Percentiles rank a stretch among this genome's conserved stretches.
phyloP scores from a whole-genome alignment of 106 monocot species.

The Vanilla planifolia region DNA sequence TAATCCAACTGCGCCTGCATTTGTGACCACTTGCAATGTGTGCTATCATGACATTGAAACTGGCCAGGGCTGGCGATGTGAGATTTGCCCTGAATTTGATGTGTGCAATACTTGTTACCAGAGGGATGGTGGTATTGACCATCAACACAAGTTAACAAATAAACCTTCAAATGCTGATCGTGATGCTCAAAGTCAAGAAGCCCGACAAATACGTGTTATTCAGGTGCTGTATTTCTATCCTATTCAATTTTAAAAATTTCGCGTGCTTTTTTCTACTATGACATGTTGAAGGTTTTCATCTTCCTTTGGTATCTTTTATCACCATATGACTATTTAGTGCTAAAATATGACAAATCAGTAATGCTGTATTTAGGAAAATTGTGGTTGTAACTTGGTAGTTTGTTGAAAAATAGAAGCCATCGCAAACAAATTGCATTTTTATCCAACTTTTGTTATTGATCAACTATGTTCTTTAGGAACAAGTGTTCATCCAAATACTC shows the following conservation, averaged over 20 bases:
- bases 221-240: conserved; percentile 29
- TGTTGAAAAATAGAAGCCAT: too few species aligned
- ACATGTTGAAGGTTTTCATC: too few species aligned
- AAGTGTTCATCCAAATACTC: too few species aligned
- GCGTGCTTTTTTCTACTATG: neutral
- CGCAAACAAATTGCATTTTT: too few species aligned
- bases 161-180: conserved; percentile 60
- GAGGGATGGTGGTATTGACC: conserved; percentile 66
- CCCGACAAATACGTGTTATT: conserved; percentile 63
- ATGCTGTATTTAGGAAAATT: too few species aligned
- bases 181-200: conserved; percentile 80
- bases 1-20: conserved; percentile 88
- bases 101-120: conserved; percentile 63
- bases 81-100: conserved; percentile 84
- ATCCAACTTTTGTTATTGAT: too few species aligned
- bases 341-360: too few species aligned
- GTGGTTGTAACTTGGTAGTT: too few species aligned
- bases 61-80: conserved; percentile 84
- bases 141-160: conserved; percentile 70
- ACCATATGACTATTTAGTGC: too few species aligned
- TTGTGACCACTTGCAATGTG: conserved; percentile 74
- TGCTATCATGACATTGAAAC: conserved; percentile 75
- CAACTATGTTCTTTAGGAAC: too few species aligned
- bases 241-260: neutral
- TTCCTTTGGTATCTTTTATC: too few species aligned